phyloP scores from a whole-genome alignment of 2,329 filamentous ascomycete genomes.

The Aspergillus aculeatus region DNA sequence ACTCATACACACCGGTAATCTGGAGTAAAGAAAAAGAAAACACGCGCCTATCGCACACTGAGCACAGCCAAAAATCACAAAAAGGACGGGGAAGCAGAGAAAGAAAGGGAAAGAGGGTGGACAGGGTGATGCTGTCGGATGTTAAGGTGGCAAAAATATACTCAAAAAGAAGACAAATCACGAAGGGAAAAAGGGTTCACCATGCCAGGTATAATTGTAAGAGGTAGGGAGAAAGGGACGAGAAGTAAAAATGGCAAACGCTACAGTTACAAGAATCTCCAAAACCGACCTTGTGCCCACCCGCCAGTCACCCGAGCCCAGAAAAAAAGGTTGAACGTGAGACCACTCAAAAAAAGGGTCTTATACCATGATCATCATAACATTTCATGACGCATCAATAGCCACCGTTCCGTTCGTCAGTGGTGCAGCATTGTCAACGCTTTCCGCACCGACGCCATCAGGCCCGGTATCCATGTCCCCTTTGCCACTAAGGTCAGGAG shows the following conservation, averaged over 20 bases:
- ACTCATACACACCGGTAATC: neutral
- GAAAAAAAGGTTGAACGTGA: neutral
- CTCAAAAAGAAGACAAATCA: slow-evolving; percentile 1
- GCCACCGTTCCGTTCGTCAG: slow-evolving; percentile 57
- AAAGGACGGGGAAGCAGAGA: neutral
- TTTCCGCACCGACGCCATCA: slow-evolving; percentile 16
- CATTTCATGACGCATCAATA: slow-evolving; percentile 48
- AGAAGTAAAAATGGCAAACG: neutral
- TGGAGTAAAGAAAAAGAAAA: neutral
- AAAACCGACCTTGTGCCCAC: slow-evolving; percentile 2
- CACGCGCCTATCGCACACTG: neutral
- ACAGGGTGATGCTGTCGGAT: neutral
- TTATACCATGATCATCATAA: slow-evolving; percentile 10
- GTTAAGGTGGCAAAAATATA: neutral
- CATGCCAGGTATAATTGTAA: neutral
- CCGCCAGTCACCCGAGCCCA: neutral
- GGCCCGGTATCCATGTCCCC: slow-evolving; percentile 14
- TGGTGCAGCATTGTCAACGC: slow-evolving; percentile 39
- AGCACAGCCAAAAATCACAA: neutral
- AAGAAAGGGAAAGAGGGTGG: neutral
- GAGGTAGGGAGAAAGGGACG: neutral
- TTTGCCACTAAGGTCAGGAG: slow-evolving; percentile 15
- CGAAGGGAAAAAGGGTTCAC: slow-evolving; percentile 2
- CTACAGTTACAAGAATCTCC: slow-evolving; percentile 4
- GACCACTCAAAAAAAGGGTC: neutral